Percentiles rank a stretch among this genome's conserved stretches.
These are phyloP conservation scores for Fusarium solani-melongenae DNA, from an alignment of 2,329 filamentous ascomycete genomes.

Conservation along the genomic window DNA sequence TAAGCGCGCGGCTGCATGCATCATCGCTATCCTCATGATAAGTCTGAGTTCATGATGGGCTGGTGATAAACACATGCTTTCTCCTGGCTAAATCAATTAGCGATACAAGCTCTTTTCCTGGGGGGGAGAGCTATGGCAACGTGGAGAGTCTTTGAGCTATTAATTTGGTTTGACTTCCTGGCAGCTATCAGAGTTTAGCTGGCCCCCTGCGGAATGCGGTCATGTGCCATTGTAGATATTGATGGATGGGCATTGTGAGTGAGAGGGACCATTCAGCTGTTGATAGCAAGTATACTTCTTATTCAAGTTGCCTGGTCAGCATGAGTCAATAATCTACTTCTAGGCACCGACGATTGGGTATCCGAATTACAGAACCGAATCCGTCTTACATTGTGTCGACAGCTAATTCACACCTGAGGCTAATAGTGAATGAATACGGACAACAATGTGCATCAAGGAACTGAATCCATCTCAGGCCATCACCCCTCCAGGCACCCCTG, in stretches of 20 bases:
- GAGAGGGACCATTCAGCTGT: neutral
- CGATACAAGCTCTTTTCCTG: neutral
- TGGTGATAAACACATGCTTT: neutral
- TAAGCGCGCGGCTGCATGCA: neutral
- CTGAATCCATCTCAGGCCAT: neutral
- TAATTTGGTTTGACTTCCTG: neutral
- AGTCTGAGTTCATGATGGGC: slow-evolving; percentile 1
- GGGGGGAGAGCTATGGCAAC: neutral
- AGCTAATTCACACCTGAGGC: neutral
- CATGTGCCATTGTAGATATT: neutral
- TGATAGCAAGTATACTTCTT: neutral
- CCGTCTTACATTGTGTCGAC: neutral
- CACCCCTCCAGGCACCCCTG: neutral
- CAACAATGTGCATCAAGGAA: neutral
- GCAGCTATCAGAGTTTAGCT: neutral
- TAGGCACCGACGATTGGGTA: neutral
- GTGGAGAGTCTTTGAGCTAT: neutral
- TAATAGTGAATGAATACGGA: neutral
- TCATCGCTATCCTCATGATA: neutral
- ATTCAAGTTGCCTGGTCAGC: neutral
- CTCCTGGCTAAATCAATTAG: neutral
- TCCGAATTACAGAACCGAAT: neutral
- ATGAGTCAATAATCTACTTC: neutral
- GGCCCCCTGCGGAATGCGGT: neutral
- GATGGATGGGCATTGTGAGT: neutral